Base-by-base conservation (phyloP, 2,329 filamentous ascomycete species). In the Microcyclospora pomicola region DNA sequence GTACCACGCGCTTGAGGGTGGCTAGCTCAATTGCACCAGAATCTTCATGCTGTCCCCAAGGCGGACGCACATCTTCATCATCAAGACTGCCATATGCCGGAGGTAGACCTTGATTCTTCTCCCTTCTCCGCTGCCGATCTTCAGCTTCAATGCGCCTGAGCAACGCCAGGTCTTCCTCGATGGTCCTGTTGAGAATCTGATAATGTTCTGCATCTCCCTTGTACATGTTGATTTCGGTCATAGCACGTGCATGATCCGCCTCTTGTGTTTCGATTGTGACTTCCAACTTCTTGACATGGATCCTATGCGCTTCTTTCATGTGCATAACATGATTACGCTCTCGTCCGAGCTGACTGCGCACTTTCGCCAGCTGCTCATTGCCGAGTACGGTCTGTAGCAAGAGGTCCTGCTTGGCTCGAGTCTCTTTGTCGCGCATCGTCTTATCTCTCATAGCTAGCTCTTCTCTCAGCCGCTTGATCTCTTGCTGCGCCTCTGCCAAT, bases 1-100 rank as follows among this genome's bases (percentile, higher is more conserved):
- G 45, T 4, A 45, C 19, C 11, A 15, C 37, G 30, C 40, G 41
- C 19, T 48, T 47, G 30, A 48, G 27, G 4, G 31, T 37, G 11
- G 45, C 47, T 1, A 49, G 29, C 11, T 48, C 43, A 2, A 47
- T 13, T 3, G 35, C 29, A 14, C 47, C 45, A 6, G 27, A 35
- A 35, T 41, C 43, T 13, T 42, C 38, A 24, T 35, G 36, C n/a
- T 33, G 37, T 29, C 29, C 40, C 31, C 45, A 49, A 3, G 49
- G 47, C 16, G 42, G 40, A 11, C 38, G 37, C n/a, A 19, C 37
- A 9, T 47, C 42, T 13, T 42, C 39, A 9, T 49, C 49, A 27
- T 45, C 38, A 5, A 54, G 42, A 13, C 43, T 42, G 9, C 49
- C 48, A 30, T 54, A 54, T 2, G 49, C 44, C 3, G 50, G 51